phyloP scores from a whole-genome alignment of 805 yeast genomes.

The Priceomyces carsonii region DNA sequence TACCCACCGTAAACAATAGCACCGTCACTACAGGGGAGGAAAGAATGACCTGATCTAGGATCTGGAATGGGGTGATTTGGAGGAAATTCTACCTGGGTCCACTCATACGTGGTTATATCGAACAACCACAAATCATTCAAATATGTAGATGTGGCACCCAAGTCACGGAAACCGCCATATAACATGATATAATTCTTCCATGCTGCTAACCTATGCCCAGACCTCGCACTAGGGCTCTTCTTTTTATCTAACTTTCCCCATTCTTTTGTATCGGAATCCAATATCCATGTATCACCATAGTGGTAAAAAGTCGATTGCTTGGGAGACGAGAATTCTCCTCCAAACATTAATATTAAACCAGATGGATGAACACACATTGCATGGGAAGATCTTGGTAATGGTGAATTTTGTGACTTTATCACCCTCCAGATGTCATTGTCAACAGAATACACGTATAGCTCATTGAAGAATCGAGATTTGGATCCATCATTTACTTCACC shows the following conservation, averaged over 20 bases:
- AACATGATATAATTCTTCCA: constrained; percentile 90
- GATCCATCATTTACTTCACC: constrained; percentile 69
- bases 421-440: constrained; percentile 83
- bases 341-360: constrained; percentile 83
- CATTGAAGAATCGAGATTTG: constrained; percentile 75
- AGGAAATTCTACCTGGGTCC: constrained; percentile 90
- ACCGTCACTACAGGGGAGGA: constrained; percentile 78
- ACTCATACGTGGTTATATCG: constrained; percentile 84
- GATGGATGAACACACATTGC: constrained; percentile 92
- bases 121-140: constrained; percentile 88
- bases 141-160: constrained; percentile 82
- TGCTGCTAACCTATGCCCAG: constrained; percentile 86
- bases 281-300: constrained; percentile 93
- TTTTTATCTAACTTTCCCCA: constrained; percentile 86
- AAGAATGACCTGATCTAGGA: constrained; percentile 90
- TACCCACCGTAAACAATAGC: constrained; percentile 92
- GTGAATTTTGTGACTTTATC: constrained; percentile 78
- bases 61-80: constrained; percentile 81
- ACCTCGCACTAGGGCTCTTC: constrained; percentile 74
- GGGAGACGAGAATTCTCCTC: constrained; percentile 97
- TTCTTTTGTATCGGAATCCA: constrained; percentile 80
- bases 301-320: constrained; percentile 95
- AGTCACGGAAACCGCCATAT: constrained; percentile 92
- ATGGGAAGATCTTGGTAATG: constrained; percentile 91
- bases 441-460: constrained; percentile 67